A percentile compares a stretch with the other conserved stretches of the same genome.
Conservation (phyloP, 805 yeast species). For the Candida endomychidarum region DNA sequence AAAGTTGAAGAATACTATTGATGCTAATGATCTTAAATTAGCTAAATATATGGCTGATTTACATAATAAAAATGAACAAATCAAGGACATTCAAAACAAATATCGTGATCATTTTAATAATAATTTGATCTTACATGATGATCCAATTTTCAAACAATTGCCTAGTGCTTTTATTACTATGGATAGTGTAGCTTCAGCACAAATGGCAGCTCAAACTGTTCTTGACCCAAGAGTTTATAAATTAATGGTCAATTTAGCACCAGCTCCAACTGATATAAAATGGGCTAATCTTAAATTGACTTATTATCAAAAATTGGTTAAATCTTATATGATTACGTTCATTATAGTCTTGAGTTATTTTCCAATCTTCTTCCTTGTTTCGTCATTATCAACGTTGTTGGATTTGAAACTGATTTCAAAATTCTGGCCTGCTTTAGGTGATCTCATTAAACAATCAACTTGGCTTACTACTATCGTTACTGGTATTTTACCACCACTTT, state of each 20-base stretch:
- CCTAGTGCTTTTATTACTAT: conserved; percentile 49
- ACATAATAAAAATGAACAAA: conserved; percentile 37
- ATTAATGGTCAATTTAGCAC: conserved; percentile 42
- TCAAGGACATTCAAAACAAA: conserved; percentile 31
- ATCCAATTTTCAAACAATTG: conserved; percentile 37
- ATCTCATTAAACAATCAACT: conserved; percentile 49
- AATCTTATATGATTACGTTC: conserved; percentile 41
- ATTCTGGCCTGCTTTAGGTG: conserved; percentile 60
- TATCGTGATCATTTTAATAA: conserved; percentile 20
- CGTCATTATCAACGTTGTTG: conserved; percentile 56
- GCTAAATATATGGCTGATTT: conserved; percentile 34
- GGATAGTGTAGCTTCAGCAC: conserved; percentile 50
- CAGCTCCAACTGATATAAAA: conserved; percentile 47
- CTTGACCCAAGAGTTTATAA: conserved; percentile 46
- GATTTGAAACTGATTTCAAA: conserved; percentile 56
- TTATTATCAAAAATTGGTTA: conserved; percentile 35
- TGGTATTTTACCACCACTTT: conserved; percentile 61
- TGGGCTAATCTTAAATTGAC: conserved; percentile 48
- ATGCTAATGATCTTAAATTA: conserved; percentile 25
- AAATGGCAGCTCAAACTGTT: conserved; percentile 49
- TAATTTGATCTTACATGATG: conserved; percentile 19
- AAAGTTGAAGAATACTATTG: conserved; percentile 17
- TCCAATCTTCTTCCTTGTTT: conserved; percentile 53
- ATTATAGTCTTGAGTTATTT: conserved; percentile 50
- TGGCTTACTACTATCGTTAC: conserved; percentile 56